A percentile compares a stretch with the other conserved stretches of the same genome.
These are phyloP conservation scores for Amaranthus palmeri DNA, from an alignment of 148 eudicot genomes.

Conservation along the genomic window DNA sequence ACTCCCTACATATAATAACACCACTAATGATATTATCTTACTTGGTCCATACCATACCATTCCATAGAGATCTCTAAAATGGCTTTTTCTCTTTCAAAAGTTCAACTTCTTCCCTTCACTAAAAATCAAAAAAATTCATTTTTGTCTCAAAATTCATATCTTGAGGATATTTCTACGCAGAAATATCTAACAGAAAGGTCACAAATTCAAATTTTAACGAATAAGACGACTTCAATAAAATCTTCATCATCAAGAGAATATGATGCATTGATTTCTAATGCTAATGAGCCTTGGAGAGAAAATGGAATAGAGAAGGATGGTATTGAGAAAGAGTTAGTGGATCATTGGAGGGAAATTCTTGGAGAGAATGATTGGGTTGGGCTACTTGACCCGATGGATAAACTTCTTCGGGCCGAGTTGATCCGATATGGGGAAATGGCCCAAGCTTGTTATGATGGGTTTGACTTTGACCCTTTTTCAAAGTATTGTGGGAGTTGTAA, in stretches of 20 bases:
- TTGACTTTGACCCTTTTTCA: conserved; percentile 59
- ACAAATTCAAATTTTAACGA: not conserved
- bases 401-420: conserved; percentile 40
- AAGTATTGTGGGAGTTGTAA: conserved; percentile 61
- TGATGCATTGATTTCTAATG: conserved; percentile 10
- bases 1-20: no score
- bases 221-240: not conserved
- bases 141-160: not conserved
- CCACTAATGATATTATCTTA: not conserved
- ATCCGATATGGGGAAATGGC: conserved; percentile 74
- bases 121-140: conserved; percentile 6
- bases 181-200: conserved; percentile 12
- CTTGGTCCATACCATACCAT: not conserved
- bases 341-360: conserved; percentile 54
- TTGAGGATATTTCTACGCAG: not conserved
- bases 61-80: not conserved
- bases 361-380: conserved; percentile 68
- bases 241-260: conserved; percentile 7
- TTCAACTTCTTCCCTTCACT: conserved; percentile 9
- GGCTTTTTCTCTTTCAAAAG: conserved; percentile 18
- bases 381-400: conserved; percentile 60
- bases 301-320: not conserved
- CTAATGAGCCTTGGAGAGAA: not conserved
- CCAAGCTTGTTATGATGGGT: conserved; percentile 77
- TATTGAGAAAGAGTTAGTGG: conserved; percentile 19